A percentile compares a stretch with the other conserved stretches of the same genome.
These are phyloP conservation scores for Malbranchea cinnamomea DNA, from an alignment of 2,329 filamentous ascomycete species.

Conservation along the genomic window DNA sequence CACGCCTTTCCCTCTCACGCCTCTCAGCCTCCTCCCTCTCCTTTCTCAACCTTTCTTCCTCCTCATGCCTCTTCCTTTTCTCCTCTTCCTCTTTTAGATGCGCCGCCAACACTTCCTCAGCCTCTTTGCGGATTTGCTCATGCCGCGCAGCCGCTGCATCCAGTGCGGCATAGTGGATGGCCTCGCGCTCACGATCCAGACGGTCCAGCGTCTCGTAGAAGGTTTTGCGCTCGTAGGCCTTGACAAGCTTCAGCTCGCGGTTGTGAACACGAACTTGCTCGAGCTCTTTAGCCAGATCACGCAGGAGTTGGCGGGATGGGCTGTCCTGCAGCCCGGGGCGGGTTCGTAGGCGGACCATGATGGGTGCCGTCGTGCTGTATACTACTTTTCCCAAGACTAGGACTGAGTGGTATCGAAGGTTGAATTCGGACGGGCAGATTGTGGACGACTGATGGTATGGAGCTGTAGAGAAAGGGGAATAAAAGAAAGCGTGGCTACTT, in stretches of 20 bases:
- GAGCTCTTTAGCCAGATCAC: constrained; percentile 26
- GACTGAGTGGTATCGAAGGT: not conserved
- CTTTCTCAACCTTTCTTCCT: constrained; percentile 20
- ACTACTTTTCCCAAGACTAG: too few relatives aligned
- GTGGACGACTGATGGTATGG: too few relatives aligned
- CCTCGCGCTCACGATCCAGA: constrained; percentile 46
- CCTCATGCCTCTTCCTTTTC: constrained; percentile 21
- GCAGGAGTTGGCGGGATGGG: constrained; percentile 25
- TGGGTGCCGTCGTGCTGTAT: constrained; percentile 4
- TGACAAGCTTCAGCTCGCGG: constrained; percentile 27
- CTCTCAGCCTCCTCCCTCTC: constrained; percentile 21
- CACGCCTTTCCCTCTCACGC: constrained; percentile 24
- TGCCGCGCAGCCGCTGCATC: constrained; percentile 51
- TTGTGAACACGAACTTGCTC: constrained; percentile 28
- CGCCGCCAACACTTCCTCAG: constrained; percentile 38
- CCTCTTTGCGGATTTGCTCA: constrained; percentile 44
- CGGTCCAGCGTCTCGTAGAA: constrained; percentile 47
- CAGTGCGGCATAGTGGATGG: constrained; percentile 50
- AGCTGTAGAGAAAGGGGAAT: too few relatives aligned
- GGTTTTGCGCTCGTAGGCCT: constrained; percentile 26
- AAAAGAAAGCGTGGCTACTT: too few relatives aligned
- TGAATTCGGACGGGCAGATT: too few relatives aligned
- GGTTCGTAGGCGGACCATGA: constrained; percentile 16
- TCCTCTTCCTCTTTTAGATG: constrained; percentile 27
- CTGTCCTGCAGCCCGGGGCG: constrained; percentile 20